Base-by-base conservation (phyloP, 2,329 filamentous ascomycete species). In the Pyrenochaeta sp. region DNA sequence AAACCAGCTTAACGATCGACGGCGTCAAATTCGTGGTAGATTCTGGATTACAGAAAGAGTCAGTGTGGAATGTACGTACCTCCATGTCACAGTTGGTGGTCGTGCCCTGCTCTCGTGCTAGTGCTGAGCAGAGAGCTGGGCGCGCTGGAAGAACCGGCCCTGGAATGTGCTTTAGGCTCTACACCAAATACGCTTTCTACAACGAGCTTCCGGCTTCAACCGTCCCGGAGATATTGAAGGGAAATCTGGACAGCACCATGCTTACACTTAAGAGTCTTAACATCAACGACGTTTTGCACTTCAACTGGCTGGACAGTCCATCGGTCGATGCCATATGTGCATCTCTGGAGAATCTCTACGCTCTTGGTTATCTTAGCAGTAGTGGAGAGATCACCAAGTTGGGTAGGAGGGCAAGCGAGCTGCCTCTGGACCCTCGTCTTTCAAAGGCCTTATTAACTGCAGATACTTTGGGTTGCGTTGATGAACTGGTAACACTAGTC, bases 21-120 rank as follows among this genome's bases (percentile, higher is more conserved):
- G 94, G 93, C 14, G 96, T 98, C 54, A 90, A 94, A 7, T 97
- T 96, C 72, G 95, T 98, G 31, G 96, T 98, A 54, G 95, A 99
- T 65, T 91, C 91, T 0, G 95, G 95, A 0, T 96, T 96, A 61
- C 92, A 95, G 58, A 99, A 99, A 75, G 92, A 98, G 71, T 97
- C 97, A 64, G 85, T 93, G 1, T 98, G 94, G 78, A 96, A 97
- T 58, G 90, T 93, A 0, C 87, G 90, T 1, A 96, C 91, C 0
- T 93, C 93, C 49, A 96, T 98, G 90, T 93, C 94, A 23, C 93
- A 91, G 33, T 79, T 99, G 11, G 90, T 96, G 0, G 91, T 96
- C 1, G 92, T 94, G 0, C 94, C 95, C 0, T 96, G 92, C 72
- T 97, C 92, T 9, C 85, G 93, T 33, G 95, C 95, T 0, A 95